Evolutionary conservation across 805 yeast species (phyloP).

Genomic region (Yarrowia sp.): DNA sequence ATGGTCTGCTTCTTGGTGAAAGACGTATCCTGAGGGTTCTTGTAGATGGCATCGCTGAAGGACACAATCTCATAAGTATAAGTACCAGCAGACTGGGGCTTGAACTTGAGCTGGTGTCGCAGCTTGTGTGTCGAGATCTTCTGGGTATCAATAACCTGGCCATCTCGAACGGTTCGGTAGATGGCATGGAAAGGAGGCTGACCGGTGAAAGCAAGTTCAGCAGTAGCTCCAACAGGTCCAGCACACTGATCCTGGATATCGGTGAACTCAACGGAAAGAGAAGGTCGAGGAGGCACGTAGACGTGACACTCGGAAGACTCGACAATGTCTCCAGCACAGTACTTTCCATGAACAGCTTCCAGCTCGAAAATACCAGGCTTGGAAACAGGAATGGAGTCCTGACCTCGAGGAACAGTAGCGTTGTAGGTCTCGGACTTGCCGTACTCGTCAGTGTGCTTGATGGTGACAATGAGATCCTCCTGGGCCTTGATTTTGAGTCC

Average conservation of each 20-base stretch:
- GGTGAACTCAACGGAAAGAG: conserved; percentile 44
- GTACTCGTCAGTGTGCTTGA: conserved; percentile 39
- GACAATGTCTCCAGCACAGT: conserved; percentile 63
- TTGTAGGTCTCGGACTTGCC: conserved; percentile 35
- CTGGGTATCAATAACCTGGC: conserved; percentile 36
- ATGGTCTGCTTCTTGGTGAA: conserved; percentile 39
- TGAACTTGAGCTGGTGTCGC: conserved; percentile 60
- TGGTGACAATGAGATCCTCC: conserved; percentile 48
- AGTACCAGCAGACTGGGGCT: conserved; percentile 77
- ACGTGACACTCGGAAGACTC: conserved; percentile 57
- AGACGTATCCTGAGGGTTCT: conserved; percentile 33
- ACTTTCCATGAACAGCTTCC: conserved; percentile 52
- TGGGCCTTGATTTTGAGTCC: conserved; percentile 39
- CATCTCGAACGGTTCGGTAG: conserved; percentile 50
- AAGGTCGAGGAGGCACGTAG: conserved; percentile 58
- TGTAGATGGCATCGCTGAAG: conserved; percentile 63
- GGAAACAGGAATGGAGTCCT: conserved; percentile 32
- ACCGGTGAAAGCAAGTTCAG: conserved; percentile 68
- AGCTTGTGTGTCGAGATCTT: conserved; percentile 39
- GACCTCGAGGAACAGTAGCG: conserved; percentile 29
- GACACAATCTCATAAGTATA: conserved; percentile 70
- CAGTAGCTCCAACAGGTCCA: conserved; percentile 83
- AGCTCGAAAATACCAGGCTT: conserved; percentile 68
- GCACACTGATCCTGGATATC: conserved; percentile 84
- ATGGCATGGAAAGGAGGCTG: conserved; percentile 77